A percentile compares a stretch with the other conserved stretches of the same genome.
Evolutionary conservation across 192 early-diverging fungal species (phyloP).

Genomic region (Chytriomyces sp.): DNA sequence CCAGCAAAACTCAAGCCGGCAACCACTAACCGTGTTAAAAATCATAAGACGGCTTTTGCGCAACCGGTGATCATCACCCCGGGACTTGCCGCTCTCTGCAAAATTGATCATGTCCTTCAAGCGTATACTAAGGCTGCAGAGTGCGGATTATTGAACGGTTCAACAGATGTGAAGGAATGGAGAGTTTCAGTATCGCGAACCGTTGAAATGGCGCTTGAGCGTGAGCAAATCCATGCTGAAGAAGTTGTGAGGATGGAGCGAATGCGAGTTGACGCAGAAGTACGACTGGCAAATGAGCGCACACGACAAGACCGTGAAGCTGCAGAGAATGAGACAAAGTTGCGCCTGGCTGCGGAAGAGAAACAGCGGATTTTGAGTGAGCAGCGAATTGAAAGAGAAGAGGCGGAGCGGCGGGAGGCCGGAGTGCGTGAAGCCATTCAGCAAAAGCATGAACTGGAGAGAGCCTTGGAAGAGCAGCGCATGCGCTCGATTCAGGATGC

Average conservation of each 20-base stretch:
- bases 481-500: slow-evolving; percentile 7
- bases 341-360: slow-evolving; percentile 12
- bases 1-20: slow-evolving; percentile 14
- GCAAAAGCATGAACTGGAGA: background rate
- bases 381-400: slow-evolving; percentile 9
- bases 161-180: slow-evolving; percentile 21
- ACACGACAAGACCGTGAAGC: background rate
- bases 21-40: background rate
- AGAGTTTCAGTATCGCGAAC: background rate
- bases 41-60: background rate
- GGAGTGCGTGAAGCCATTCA: slow-evolving; percentile 9
- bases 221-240: slow-evolving; percentile 22
- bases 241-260: slow-evolving; percentile 14
- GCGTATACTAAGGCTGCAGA: slow-evolving; percentile 9
- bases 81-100: slow-evolving; percentile 5
- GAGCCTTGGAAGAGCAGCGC: slow-evolving; percentile 12
- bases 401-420: slow-evolving; percentile 16
- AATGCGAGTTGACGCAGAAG: slow-evolving; percentile 5
- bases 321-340: slow-evolving; percentile 8
- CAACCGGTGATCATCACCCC: slow-evolving; percentile 21
- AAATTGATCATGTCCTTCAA: slow-evolving; percentile 3
- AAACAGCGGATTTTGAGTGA: slow-evolving; percentile 28
- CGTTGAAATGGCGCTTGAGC: slow-evolving; percentile 12
- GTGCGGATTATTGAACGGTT: background rate
- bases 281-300: background rate